Conservation (phyloP, 2,329 filamentous ascomycete species). For the Aspergillus fumigatiaffinis region DNA sequence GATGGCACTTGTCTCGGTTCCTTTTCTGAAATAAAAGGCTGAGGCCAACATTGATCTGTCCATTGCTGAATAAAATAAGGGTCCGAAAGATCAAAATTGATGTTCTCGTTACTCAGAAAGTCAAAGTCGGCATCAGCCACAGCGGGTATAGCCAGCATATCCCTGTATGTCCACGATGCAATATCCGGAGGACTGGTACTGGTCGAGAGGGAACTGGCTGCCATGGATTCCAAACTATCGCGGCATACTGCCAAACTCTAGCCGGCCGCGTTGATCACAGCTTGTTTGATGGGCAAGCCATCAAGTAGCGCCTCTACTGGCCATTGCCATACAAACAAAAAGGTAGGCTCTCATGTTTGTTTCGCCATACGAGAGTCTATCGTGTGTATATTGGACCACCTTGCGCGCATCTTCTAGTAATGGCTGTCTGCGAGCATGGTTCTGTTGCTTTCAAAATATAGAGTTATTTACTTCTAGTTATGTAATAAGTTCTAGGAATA, state of each 20-base stretch:
- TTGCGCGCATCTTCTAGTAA: conserved; percentile 17
- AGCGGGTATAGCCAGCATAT: no score
- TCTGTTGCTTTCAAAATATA: conserved; percentile 2
- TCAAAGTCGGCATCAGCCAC: no score
- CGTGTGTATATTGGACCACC: conserved; percentile 18
- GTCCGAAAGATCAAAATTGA: no score
- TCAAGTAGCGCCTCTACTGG: conserved; percentile 14
- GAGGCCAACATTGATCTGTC: no score
- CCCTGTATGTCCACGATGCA: no score
- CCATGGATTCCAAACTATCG: neutral
- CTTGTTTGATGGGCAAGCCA: conserved; percentile 2
- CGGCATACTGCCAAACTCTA: conserved; percentile 4
- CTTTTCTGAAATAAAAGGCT: no score
- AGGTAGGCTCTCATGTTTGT: conserved; percentile 31
- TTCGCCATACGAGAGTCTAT: conserved; percentile 27
- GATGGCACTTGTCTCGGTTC: no score
- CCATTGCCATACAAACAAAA: conserved; percentile 23
- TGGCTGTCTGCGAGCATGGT: conserved; percentile 7
- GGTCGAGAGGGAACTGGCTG: no score
- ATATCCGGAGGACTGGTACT: no score
- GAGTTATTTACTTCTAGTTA: conserved; percentile 10
- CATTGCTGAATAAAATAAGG: no score
- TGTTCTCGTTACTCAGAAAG: no score
- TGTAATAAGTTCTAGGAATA: conserved; percentile 19
- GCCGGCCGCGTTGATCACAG: neutral